These are phyloP conservation scores for Saturnispora mendoncae DNA, from an alignment of 805 yeast genomes.

Conservation along the genomic window DNA sequence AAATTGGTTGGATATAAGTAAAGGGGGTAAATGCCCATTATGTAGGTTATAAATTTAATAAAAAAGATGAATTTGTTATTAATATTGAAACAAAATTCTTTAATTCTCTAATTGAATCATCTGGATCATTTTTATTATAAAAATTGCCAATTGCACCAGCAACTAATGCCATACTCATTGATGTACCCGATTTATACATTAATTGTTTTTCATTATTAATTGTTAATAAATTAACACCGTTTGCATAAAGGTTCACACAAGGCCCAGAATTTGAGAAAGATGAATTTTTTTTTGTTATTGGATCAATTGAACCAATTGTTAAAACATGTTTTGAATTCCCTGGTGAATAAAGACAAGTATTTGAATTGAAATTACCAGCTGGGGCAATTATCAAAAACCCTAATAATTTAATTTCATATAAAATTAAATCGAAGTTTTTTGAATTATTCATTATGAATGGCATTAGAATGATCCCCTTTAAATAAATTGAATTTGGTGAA, in stretches of 20 bases:
- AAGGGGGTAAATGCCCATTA: neutral
- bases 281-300: conserved; percentile 28
- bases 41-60: neutral
- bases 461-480: conserved; percentile 30
- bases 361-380: conserved; percentile 40
- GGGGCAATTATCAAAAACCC: conserved; percentile 41
- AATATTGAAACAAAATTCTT: too few species aligned
- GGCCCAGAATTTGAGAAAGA: conserved; percentile 40
- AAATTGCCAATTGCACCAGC: conserved; percentile 38
- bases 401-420: conserved; percentile 31
- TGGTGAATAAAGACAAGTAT: conserved; percentile 41
- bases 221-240: conserved; percentile 40
- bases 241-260: conserved; percentile 45
- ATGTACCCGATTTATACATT: conserved; percentile 40
- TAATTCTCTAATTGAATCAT: conserved; percentile 12
- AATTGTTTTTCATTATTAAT: conserved; percentile 27
- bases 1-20: neutral
- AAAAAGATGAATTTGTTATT: too few species aligned
- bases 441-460: conserved; percentile 32
- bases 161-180: conserved; percentile 38
- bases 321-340: conserved; percentile 34
- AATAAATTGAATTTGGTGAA: too few species aligned
- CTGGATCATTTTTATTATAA: conserved; percentile 35
- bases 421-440: conserved; percentile 36
- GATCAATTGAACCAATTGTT: conserved; percentile 35